Base-by-base conservation (phyloP, 768 basidiomycete species). In the Amanita fuliginea region DNA sequence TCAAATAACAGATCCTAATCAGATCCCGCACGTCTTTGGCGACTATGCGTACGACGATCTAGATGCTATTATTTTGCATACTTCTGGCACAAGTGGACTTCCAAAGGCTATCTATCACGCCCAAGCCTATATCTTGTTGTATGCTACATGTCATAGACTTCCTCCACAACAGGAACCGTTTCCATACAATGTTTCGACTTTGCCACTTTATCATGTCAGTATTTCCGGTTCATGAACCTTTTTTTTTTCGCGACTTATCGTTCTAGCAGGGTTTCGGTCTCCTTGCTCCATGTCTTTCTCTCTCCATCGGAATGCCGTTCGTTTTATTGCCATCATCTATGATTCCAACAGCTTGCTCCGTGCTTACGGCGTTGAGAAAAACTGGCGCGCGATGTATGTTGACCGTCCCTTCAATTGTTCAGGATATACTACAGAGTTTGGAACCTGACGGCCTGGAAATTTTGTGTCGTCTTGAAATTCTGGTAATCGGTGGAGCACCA, bases 71-170 rank as follows among this genome's bases (percentile, higher is more conserved):
- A 71, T 75, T n/a, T 53, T 76, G 46, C 75, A 76, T 52, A 72
- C 74, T 0, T 75, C 71, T 3, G 75, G 74, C 10, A 75, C 74
- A 4, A 74, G 72, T 2, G 75, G 72, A n/a, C 61, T 73, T 33
- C 74, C 74, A 1, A 76, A 76, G 56, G 65, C 73, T 1, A 69
- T 76, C 24, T 62, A 55, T 41, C 66, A 68, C 34, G 58, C 63
- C 6, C 66, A 66, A 34, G 57, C 62, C 0, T 70, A 64, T 41
- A 52, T 62, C 5, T 60, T 71, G 9, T 41, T 64, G 6, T 68
- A 61, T 39, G 64, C 65, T 4, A 57, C 65, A 0, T 64, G 64
- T 37, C 68, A 71, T 50, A 60, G 62, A 35, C 54, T 71, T 22
- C 62, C 65, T 4, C 60, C 64, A 32, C 59, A 64, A 50, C 53